Conservation (phyloP, 108 stramenopile genomes). For the Pelagomonas calceolata region DNA sequence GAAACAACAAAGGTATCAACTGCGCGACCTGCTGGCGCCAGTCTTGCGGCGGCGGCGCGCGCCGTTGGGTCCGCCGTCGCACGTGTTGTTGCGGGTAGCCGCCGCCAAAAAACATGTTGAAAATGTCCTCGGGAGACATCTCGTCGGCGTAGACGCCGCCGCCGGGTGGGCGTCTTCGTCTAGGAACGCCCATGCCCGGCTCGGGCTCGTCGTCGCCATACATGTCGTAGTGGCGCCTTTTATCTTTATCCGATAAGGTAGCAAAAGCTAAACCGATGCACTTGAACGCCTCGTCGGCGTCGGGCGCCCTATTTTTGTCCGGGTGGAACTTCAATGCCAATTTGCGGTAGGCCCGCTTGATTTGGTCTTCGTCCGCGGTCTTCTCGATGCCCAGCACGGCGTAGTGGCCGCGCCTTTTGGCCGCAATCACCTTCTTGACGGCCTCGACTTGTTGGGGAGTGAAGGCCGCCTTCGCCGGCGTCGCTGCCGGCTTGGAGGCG, state of each 20-base stretch:
- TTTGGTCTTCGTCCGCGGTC: constrained; percentile 50
- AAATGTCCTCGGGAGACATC: constrained; percentile 80
- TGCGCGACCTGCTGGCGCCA: constrained; percentile 46
- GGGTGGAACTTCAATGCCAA: constrained; percentile 76
- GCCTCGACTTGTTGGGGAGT: neutral
- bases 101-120: constrained; percentile 91
- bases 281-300: constrained; percentile 91
- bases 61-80: neutral
- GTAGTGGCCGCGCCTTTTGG: constrained; percentile 49
- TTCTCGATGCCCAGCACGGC: constrained; percentile 53
- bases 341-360: constrained; percentile 82
- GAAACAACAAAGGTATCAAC: constrained; percentile 57
- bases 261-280: constrained; percentile 75
- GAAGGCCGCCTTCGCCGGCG: neutral
- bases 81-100: constrained; percentile 15
- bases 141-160: constrained; percentile 38
- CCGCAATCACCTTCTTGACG: neutral
- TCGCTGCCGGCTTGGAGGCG: too few species aligned
- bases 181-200: neutral
- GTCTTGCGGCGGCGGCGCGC: constrained; percentile 20
- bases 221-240: constrained; percentile 70
- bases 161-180: neutral
- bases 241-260: constrained; percentile 68
- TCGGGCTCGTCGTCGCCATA: constrained; percentile 44
- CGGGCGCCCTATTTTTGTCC: constrained; percentile 75